Conservation (phyloP, 139 green algal genomes). For the Chloropicon primus region DNA sequence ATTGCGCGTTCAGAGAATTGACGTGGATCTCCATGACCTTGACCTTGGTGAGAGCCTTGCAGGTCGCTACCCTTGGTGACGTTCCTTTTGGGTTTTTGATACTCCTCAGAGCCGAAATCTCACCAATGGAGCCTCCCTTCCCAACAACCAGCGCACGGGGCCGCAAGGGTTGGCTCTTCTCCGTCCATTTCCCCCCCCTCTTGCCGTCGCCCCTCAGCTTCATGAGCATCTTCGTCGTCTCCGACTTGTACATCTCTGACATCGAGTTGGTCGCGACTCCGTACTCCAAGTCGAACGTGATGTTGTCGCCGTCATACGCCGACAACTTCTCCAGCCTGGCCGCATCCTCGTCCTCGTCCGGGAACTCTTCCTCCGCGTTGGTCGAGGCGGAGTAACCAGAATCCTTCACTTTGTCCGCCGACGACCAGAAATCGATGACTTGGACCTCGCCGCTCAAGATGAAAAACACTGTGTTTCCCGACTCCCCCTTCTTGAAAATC, state of each 20-base stretch:
- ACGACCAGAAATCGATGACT: too few species aligned
- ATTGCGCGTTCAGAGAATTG: neutral
- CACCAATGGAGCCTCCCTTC: neutral
- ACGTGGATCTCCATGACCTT: neutral
- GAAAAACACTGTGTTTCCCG: neutral
- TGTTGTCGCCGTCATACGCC: neutral
- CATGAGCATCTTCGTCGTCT: neutral
- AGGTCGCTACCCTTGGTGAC: neutral
- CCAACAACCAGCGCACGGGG: too few species aligned
- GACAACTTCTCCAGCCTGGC: neutral
- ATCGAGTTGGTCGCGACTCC: neutral
- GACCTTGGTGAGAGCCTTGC: neutral
- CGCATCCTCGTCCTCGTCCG: neutral
- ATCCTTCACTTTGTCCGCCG: too few species aligned
- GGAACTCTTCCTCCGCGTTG: neutral
- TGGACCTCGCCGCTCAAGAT: neutral
- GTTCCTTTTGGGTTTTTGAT: neutral
- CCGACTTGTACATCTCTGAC: neutral
- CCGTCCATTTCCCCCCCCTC: neutral
- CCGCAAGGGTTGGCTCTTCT: too few species aligned
- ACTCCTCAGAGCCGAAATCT: neutral
- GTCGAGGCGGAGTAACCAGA: too few species aligned
- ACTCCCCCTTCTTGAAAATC: neutral
- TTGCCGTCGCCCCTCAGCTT: neutral
- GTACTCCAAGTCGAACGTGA: neutral